A percentile compares a stretch with the other conserved stretches of the same genome.
Evolutionary conservation across 1,284 basidiomycete genomes (phyloP).

Genomic region (Apiotrichum gracile): DNA sequence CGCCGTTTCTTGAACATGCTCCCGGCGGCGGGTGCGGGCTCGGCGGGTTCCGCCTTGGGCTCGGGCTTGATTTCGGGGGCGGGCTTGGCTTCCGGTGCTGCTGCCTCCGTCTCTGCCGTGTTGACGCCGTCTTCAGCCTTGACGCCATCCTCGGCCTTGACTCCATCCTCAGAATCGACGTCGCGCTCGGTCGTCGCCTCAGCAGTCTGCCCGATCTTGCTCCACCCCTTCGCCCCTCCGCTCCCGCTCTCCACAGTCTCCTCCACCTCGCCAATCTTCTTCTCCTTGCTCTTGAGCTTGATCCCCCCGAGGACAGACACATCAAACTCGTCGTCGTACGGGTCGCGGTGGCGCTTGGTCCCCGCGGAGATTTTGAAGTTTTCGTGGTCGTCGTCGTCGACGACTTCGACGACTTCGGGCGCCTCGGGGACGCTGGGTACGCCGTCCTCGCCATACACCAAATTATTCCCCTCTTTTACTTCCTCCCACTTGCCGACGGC

Average conservation of each 20-base stretch:
- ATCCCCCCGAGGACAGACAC: slow-evolving; percentile 23
- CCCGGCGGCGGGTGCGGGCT: slow-evolving; percentile 6
- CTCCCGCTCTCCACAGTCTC: slow-evolving; percentile 1
- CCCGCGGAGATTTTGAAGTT: slow-evolving; percentile 28
- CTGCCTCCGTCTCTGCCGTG: slow-evolving; percentile 17
- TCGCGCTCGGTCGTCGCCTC: no score
- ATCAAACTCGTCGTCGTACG: slow-evolving; percentile 43
- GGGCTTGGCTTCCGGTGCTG: neutral
- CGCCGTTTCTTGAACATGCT: slow-evolving; percentile 48
- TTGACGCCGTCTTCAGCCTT: neutral
- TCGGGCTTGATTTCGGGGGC: slow-evolving; percentile 2
- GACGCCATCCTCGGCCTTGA: slow-evolving; percentile 3
- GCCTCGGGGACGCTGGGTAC: neutral
- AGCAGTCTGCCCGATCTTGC: slow-evolving; percentile 3
- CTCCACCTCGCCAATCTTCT: slow-evolving; percentile 12
- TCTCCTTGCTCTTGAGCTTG: slow-evolving; percentile 38
- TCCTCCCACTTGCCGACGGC: slow-evolving; percentile 78
- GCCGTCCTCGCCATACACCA: slow-evolving; percentile 1
- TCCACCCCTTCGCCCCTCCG: slow-evolving; percentile 3
- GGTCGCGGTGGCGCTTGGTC: slow-evolving; percentile 27
- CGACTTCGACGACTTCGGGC: neutral
- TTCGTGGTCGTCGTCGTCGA: slow-evolving; percentile 26
- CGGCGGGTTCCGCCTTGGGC: slow-evolving; percentile 6
- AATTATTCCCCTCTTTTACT: slow-evolving; percentile 45
- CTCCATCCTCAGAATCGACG: no score